Evolutionary conservation across 1,139 yeast genomes (phyloP).

Genomic region (Nakaseomyces nivariensis): DNA sequence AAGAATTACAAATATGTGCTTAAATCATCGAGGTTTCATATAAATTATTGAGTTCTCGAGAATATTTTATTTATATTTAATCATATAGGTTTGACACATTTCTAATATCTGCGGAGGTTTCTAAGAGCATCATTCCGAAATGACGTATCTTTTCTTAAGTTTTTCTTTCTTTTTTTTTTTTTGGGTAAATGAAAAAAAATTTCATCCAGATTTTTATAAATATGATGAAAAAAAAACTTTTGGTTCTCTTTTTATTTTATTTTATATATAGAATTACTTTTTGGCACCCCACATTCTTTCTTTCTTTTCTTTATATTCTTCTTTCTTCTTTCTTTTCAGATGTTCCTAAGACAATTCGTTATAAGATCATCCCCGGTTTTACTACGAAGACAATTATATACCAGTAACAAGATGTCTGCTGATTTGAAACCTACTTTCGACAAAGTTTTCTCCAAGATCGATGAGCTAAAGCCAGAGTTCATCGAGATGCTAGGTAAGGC

Average conservation of each 20-base stretch:
- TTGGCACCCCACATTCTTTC: neutral
- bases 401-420: slow-evolving; percentile 11
- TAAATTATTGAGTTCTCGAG: neutral
- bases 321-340: neutral
- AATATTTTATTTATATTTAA: neutral
- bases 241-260: neutral
- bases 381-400: neutral
- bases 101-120: neutral
- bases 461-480: slow-evolving; percentile 60
- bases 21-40: neutral
- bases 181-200: neutral
- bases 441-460: slow-evolving; percentile 45
- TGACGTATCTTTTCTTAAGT: neutral
- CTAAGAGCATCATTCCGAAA: neutral
- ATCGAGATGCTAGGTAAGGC: slow-evolving; percentile 65
- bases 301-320: neutral
- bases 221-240: neutral
- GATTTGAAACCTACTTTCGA: slow-evolving; percentile 14
- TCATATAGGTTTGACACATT: neutral
- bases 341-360: neutral
- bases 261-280: neutral
- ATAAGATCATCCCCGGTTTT: neutral
- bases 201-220: neutral
- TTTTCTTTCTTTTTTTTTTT: too few relatives aligned
- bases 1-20: neutral